Evolutionary conservation across 2,329 filamentous ascomycete genomes (phyloP), one percentile per base, ranked within the genome.

Genomic region (Boeremia exigua): DNA sequence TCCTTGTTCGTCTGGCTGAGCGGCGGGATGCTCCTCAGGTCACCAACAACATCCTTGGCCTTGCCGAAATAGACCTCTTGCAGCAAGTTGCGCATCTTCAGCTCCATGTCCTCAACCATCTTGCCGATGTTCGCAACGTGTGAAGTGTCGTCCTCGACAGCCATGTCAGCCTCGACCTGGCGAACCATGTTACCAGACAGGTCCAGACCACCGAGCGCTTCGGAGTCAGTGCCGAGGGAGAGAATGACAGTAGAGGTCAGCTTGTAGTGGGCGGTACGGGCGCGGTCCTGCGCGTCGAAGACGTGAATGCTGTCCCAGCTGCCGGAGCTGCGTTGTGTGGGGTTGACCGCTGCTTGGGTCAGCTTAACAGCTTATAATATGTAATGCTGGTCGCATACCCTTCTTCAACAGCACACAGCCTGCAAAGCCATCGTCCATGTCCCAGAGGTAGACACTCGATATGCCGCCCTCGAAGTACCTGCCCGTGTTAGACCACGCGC

Each of bases 31-130:
- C 93, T 98, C 75, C 95, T 85, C 77, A 99, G 79, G 76, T 99
- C 94, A 51, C 94, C 95, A 3, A 99, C 94, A 3, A 99, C 92
- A 78, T 99, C 95, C 84, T 96, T 97, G 51, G 95, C 94, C 83
- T 99, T 99, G 74, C 95, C 95, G 79, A 99, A 99, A 80, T 99
- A 99, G 45, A 99, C 95, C 79, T 99, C 95, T 82, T 99, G 94
- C 75, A 99, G 81, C 77, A 98, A 78, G 78, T 99, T 99, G 63
- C 95, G 87, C 95, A 99, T 98, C 84, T 97, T 96, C 75, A 97
- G 86, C 81, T 99, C 95, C 95, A 99, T 98, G 77, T 99, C 95
- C 82, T 99, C 95, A 48, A 99, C 93, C 73, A 99, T 83, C 65
- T 74, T 78, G 51, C 95, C 95, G 58, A 98, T 91, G 78, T 99